Base-by-base conservation (phyloP, 129 eudicot genomes). In the Scalesia atractyloides region DNA sequence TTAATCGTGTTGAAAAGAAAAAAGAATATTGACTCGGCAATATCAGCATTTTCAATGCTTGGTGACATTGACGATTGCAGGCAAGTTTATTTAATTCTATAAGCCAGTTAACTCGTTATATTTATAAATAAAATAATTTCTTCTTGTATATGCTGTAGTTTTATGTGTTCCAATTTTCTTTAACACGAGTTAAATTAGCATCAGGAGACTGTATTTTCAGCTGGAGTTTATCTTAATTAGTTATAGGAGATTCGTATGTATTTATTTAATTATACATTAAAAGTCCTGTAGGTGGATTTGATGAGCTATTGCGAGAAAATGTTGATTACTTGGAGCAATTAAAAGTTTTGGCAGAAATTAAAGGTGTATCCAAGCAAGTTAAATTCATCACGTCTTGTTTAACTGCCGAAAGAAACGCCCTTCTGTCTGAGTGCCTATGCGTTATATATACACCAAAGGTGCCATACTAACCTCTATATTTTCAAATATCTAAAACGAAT, bases 1-100 rank as follows among this genome's bases (percentile, higher is more conserved):
- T 93, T 60, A 93, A 93, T 61, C 92, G 98, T 8, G 90, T 89
- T 81, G 98, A 93, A 70, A 82, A 90, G 83, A 93, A 93, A 93
- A 81, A 93, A 93, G 87, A 93, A 93, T 69, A 90, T 93, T 46
- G 90, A 84, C 13, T 74, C 90, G 69, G 98, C 91, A 36, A 84
- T 93, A 74, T 84, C 93, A 17, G 97, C 87, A 47, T 93, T 92
- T 69, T 95, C 98, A 18, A 16, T 58, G 17, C 24, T 53, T 77
- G 36, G 80, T 75, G 86, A 77, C 97, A 62, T 80, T 94, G 86
- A 86, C 90, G 22, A 73, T 94, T 82, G 99, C 89, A 79, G 99
- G 99, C 69, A 84, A 76, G 89, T 84, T 64, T 41, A 33, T 59
- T 20, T 39, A 24, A 70, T 26, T 47, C 62, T 70, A 49, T 17